Evolutionary conservation across 352 stramenopile genomes (phyloP).

Genomic region (Phytophthora cactorum): DNA sequence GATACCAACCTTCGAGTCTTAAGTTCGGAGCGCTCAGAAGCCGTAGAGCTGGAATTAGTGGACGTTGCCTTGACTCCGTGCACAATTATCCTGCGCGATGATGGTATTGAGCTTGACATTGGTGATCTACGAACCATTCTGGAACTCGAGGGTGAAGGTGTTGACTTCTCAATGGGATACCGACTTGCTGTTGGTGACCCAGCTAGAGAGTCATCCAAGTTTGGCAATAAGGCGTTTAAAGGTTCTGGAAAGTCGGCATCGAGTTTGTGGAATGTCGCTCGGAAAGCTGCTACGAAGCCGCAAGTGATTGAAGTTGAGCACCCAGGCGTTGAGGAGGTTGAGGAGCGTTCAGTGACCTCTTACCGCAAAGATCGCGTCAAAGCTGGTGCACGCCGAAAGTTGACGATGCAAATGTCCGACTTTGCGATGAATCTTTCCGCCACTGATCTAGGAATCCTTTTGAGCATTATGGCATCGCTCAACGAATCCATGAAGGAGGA

Average conservation of each 20-base stretch:
- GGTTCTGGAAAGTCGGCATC: conserved; percentile 36
- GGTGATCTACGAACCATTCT: conserved; percentile 76
- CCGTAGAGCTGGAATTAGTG: conserved; percentile 72
- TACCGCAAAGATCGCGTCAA: conserved; percentile 53
- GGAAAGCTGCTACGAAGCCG: conserved; percentile 55
- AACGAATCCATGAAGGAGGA: conserved; percentile 80
- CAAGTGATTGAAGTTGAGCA: conserved; percentile 72
- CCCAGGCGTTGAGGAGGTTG: conserved; percentile 43
- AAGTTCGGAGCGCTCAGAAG: conserved; percentile 69
- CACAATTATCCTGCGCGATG: conserved; percentile 57
- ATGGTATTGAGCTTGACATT: conserved; percentile 82
- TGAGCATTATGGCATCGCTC: conserved; percentile 72
- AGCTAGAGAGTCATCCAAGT: conserved; percentile 26
- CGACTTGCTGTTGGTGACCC: conserved; percentile 59
- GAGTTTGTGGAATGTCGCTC: conserved; percentile 69
- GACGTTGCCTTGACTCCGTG: conserved; percentile 87
- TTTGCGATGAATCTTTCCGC: conserved; percentile 86
- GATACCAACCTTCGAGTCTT: conserved; percentile 70
- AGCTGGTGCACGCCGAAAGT: conserved; percentile 57
- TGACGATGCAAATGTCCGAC: conserved; percentile 85
- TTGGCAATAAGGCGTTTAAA: conserved; percentile 13
- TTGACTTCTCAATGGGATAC: conserved; percentile 83
- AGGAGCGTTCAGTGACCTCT: conserved; percentile 35
- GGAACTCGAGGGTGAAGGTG: conserved; percentile 87
- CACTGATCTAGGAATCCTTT: conserved; percentile 81